These are phyloP conservation scores for Sporothrix brasiliensis DNA, from an alignment of 2,329 filamentous ascomycete genomes.

Conservation along the genomic window DNA sequence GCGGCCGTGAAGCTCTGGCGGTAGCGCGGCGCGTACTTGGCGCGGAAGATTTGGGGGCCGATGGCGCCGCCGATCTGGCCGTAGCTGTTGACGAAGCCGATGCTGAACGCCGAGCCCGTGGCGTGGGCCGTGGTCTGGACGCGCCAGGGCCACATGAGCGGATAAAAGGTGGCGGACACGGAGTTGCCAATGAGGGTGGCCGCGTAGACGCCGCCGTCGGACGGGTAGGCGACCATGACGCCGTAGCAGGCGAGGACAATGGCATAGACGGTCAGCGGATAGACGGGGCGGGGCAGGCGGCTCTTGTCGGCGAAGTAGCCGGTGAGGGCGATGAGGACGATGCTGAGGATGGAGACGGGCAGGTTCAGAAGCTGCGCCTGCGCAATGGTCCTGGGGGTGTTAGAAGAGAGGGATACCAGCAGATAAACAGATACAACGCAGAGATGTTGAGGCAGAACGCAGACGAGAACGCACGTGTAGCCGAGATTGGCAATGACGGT, in stretches of 20 bases:
- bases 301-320: constrained; percentile 34
- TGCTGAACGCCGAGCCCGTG: constrained; percentile 34
- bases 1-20: constrained; percentile 31
- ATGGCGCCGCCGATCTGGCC: constrained; percentile 36
- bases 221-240: constrained; percentile 33
- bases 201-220: constrained; percentile 41
- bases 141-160: constrained; percentile 35
- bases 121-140: constrained; percentile 31
- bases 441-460: too few relatives aligned
- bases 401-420: constrained; percentile 29
- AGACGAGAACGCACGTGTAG: constrained; percentile 30
- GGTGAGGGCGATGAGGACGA: constrained; percentile 30
- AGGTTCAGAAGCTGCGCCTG: constrained; percentile 52
- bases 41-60: constrained; percentile 33
- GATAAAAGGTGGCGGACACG: constrained; percentile 45
- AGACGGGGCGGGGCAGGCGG: constrained; percentile 30
- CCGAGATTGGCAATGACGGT: constrained; percentile 47
- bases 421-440: not conserved
- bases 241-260: constrained; percentile 33
- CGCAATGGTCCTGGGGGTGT: constrained; percentile 44
- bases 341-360: constrained; percentile 30
- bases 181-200: constrained; percentile 52
- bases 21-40: constrained; percentile 33
- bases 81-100: constrained; percentile 35
- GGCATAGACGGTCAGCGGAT: constrained; percentile 27